Evolutionary conservation across 495 filamentous ascomycete genomes (phyloP).

Genomic region (Xylaria nigripes): DNA sequence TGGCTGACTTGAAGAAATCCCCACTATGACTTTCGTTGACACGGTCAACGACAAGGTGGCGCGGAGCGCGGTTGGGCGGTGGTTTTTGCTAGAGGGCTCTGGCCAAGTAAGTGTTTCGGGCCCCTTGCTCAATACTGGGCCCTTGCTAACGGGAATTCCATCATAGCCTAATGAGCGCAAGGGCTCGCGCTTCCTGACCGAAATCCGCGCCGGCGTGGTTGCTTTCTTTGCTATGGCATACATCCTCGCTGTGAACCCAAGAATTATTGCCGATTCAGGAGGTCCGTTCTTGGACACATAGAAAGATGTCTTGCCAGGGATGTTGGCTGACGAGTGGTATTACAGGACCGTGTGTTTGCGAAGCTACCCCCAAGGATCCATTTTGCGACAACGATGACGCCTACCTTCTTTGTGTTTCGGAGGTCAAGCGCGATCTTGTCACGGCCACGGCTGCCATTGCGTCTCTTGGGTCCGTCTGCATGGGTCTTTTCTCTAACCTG

Average conservation of each 20-base stretch:
- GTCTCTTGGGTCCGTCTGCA: conserved; percentile 59
- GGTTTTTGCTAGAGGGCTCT: conserved; percentile 66
- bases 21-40: background rate
- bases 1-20: no score
- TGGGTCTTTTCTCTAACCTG: conserved; percentile 64
- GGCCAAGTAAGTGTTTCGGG: conserved; percentile 54
- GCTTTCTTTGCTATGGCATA: conserved; percentile 86
- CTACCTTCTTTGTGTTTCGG: conserved; percentile 48
- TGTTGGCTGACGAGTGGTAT: conserved; percentile 18
- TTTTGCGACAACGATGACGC: conserved; percentile 45
- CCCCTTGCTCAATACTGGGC: background rate
- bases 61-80: conserved; percentile 53
- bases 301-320: background rate
- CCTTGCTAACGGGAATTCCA: conserved; percentile 1
- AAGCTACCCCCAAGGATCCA: conserved; percentile 35
- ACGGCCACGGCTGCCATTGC: conserved; percentile 76
- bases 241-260: conserved; percentile 63
- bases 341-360: conserved; percentile 70
- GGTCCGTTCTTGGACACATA: conserved; percentile 16
- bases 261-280: conserved; percentile 51
- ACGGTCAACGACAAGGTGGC: conserved; percentile 46
- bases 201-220: conserved; percentile 68
- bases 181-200: conserved; percentile 69
- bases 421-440: conserved; percentile 65
- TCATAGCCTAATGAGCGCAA: conserved; percentile 60